Evolutionary conservation across 441 rosid species (phyloP), one percentile per base, ranked within the genome.

Genomic region (Corymbia citriodora): DNA sequence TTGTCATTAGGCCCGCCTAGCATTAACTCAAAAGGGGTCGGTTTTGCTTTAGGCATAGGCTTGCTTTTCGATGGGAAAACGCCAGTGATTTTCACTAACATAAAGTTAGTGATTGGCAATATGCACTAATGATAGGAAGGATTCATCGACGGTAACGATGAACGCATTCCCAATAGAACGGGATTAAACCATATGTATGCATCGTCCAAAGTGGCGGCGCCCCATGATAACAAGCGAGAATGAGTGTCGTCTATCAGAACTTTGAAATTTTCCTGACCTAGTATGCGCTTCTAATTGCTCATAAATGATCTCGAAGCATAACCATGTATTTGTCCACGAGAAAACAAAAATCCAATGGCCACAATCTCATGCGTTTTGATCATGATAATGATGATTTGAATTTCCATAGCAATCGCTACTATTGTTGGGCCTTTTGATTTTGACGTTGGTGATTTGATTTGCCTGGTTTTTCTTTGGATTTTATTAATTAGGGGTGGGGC

Each of bases 1-100:
- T 74, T 40, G 85, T 45, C 85, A 79, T 79, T 79, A 23, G 52
- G 85, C 85, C 85, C 85, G 85, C 85, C 85, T 23, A 45, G 85
- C 85, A 79, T 45, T 79, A 79, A 18, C 85, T 12, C 1, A 15
- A 45, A 45, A 79, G 25, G 65, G 85, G 52, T 45, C 27, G 85
- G 52, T 23, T 1, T 79, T 79, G 83, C 52, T 40, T 40, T 23
- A 36, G 83, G 83, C 50, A 74, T 40, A 10, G 83, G 29, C 27
- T 45, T 23, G 52, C n/a, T 79, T 40, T 79, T 21, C 11, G 14
- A 61, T 36, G 65, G 82, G 3, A 1, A 9, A 2, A 23, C 3
- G 8, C 82, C 82, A 18, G 23, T 72, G 82, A 18, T 36, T 36
- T 36, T 40, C 23, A 27, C 18, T 23, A 36, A 0, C 29, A 40